phyloP scores from a whole-genome alignment of 2,329 filamentous ascomycete genomes.

The Grosmannia clavigera region DNA sequence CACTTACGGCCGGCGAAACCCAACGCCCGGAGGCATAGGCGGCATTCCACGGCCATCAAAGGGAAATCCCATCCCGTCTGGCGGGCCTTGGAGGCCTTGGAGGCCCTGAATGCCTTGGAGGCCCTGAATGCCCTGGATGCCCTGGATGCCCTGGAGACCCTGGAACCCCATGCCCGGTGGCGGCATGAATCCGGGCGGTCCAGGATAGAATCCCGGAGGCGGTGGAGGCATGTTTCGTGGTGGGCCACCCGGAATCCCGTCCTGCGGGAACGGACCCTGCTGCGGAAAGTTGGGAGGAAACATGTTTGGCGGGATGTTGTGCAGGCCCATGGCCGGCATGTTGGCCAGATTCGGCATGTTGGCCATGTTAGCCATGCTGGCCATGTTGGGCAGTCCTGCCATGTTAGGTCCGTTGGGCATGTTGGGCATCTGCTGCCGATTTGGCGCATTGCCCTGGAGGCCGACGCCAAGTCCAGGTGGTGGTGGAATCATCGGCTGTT shows the following conservation, averaged over 20 bases:
- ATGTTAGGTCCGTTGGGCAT: slow-evolving; percentile 18
- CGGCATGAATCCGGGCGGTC: slow-evolving; percentile 37
- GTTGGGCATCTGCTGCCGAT: slow-evolving; percentile 33
- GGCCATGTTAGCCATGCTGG: slow-evolving; percentile 2
- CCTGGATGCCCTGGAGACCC: slow-evolving; percentile 37
- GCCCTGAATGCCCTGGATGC: slow-evolving; percentile 12
- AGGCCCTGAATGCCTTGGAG: no score
- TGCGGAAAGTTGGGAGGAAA: slow-evolving; percentile 47
- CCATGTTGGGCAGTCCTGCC: slow-evolving; percentile 13
- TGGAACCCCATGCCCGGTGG: slow-evolving; percentile 44
- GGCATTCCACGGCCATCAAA: slow-evolving; percentile 34
- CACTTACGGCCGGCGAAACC: slow-evolving; percentile 10
- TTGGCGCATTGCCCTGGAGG: slow-evolving; percentile 4
- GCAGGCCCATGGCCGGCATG: background rate
- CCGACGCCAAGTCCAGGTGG: slow-evolving; percentile 38
- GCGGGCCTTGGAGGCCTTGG: slow-evolving; percentile 39
- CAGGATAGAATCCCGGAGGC: slow-evolving; percentile 44
- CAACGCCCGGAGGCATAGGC: slow-evolving; percentile 11
- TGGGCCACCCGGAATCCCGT: slow-evolving; percentile 32
- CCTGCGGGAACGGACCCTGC: slow-evolving; percentile 30
- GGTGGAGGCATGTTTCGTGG: slow-evolving; percentile 42
- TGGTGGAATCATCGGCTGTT: slow-evolving; percentile 47
- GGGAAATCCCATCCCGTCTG: slow-evolving; percentile 35
- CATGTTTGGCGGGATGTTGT: slow-evolving; percentile 25
- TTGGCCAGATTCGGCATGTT: slow-evolving; percentile 8